phyloP scores from a whole-genome alignment of 345 rosid species.

The Melaleuca quinquenervia region DNA sequence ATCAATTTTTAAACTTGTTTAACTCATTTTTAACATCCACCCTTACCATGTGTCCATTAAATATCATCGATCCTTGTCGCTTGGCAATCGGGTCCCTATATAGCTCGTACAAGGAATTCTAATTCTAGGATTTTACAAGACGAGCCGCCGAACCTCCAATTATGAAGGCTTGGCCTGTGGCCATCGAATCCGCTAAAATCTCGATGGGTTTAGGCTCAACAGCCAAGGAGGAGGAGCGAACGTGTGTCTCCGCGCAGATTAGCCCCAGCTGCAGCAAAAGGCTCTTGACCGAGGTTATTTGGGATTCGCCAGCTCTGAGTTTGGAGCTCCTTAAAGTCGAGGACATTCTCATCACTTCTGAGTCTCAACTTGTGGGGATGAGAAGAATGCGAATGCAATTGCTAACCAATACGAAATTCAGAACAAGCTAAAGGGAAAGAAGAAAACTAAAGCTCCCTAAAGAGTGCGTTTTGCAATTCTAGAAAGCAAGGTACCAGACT shows the following conservation, averaged over 20 bases:
- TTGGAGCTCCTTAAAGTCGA: neutral
- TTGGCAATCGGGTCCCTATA: no score
- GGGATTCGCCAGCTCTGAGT: neutral
- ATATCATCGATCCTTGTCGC: no score
- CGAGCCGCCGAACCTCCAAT: neutral
- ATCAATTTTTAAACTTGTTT: no score
- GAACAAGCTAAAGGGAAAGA: neutral
- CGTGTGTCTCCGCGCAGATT: neutral
- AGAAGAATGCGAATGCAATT: neutral
- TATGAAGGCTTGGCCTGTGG: neutral
- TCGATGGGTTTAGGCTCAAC: neutral
- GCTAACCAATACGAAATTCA: neutral
- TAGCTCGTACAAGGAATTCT: no score
- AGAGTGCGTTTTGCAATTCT: no score
- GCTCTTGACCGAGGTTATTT: neutral
- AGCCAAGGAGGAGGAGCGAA: neutral
- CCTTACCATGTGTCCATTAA: no score
- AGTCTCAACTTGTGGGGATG: no score
- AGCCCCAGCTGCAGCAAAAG: neutral
- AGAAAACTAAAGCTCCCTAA: neutral
- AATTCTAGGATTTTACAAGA: no score
- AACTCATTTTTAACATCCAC: no score
- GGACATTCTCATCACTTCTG: no score
- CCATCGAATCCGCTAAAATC: neutral
- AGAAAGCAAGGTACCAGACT: no score